These are phyloP conservation scores for Calonectria naviculata DNA, from an alignment of 2,329 filamentous ascomycete species.

Conservation along the genomic window DNA sequence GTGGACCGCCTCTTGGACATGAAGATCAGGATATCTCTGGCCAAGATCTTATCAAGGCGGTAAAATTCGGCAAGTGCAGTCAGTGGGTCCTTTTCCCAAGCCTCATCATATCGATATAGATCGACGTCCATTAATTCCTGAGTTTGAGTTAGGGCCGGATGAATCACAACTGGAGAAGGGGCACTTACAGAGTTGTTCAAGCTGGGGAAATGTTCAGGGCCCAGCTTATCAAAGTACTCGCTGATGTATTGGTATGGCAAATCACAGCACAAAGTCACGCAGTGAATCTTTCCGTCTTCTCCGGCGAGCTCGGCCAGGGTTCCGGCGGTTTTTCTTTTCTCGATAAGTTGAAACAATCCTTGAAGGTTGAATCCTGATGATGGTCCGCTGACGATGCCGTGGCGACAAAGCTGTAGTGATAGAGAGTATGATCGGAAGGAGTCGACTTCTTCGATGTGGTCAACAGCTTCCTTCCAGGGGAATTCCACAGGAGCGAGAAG, in stretches of 20 bases:
- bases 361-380: not conserved
- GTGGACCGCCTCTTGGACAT: not conserved
- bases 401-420: not conserved
- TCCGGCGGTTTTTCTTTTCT: not conserved
- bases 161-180: too few species aligned
- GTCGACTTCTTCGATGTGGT: not conserved
- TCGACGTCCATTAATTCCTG: not conserved
- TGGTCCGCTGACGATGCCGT: not conserved
- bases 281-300: not conserved
- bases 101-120: not conserved
- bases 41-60: not conserved
- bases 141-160: not conserved
- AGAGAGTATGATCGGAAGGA: not conserved
- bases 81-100: not conserved
- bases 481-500: not conserved
- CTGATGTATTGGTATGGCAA: not conserved
- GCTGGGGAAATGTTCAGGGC: not conserved
- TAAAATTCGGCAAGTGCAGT: not conserved
- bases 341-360: not conserved
- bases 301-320: not conserved
- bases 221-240: not conserved
- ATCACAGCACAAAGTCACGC: not conserved
- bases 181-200: not conserved
- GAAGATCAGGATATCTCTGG: not conserved
- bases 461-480: not conserved